These are phyloP conservation scores for Penicillium goetzii DNA, from an alignment of 495 filamentous ascomycete species.

Conservation along the genomic window DNA sequence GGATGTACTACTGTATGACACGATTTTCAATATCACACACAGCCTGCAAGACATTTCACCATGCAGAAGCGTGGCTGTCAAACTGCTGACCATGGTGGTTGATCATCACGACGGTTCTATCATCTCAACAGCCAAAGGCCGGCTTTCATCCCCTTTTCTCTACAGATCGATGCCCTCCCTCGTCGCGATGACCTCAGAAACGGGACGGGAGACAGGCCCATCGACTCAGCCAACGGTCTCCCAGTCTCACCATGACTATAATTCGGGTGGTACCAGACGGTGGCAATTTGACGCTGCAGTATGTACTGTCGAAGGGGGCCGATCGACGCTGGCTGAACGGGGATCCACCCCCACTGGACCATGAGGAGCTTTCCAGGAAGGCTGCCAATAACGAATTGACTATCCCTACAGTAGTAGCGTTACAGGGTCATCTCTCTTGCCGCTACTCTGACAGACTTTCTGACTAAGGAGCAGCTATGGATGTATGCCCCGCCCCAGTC, in stretches of 20 bases:
- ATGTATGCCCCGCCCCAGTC: neutral
- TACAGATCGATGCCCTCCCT: neutral
- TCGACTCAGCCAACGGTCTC: slow-evolving; percentile 18
- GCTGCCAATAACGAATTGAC: slow-evolving; percentile 7
- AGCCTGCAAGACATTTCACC: slow-evolving; percentile 26
- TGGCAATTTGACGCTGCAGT: slow-evolving; percentile 21
- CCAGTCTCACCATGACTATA: slow-evolving; percentile 6
- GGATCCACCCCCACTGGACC: slow-evolving; percentile 2
- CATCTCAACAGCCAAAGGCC: neutral
- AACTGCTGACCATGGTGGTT: slow-evolving; percentile 22
- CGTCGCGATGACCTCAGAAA: slow-evolving; percentile 17
- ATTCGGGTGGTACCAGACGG: slow-evolving; percentile 28
- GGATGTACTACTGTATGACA: slow-evolving; percentile 25
- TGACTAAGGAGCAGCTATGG: neutral
- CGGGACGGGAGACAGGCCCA: slow-evolving; percentile 4
- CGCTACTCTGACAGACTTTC: neutral
- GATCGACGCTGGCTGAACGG: neutral
- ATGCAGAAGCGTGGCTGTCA: slow-evolving; percentile 20
- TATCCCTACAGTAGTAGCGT: neutral
- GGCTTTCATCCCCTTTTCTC: neutral
- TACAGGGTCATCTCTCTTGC: neutral
- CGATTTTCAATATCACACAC: slow-evolving; percentile 23
- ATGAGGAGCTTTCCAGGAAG: neutral
- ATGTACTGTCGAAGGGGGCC: slow-evolving; percentile 14
- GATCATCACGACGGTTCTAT: neutral